Percentiles rank a stretch among this genome's conserved stretches.
phyloP scores from a whole-genome alignment of 352 stramenopile species.

The Phytophthora pisi region DNA sequence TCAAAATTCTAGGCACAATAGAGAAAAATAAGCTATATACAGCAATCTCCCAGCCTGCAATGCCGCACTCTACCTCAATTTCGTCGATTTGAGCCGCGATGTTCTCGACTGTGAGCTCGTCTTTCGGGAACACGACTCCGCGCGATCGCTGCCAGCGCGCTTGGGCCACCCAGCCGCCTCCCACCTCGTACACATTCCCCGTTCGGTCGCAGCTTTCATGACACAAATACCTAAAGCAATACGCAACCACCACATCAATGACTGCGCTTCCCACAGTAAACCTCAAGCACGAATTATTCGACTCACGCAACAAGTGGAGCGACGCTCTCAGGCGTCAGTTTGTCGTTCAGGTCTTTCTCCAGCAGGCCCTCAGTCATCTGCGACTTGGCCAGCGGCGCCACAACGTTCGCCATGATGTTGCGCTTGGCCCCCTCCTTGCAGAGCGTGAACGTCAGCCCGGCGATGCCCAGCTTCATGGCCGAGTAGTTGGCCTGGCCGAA shows the following conservation, averaged over 20 bases:
- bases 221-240: constrained; percentile 62
- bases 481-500: constrained; percentile 92
- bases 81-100: constrained; percentile 60
- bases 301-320: constrained; percentile 77
- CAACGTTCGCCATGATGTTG: constrained; percentile 83
- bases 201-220: constrained; percentile 79
- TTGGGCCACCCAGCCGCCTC: constrained; percentile 76
- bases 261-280: too few species aligned
- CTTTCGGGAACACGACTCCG: constrained; percentile 59
- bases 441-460: constrained; percentile 91
- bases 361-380: constrained; percentile 87
- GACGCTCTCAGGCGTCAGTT: constrained; percentile 79
- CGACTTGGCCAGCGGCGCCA: constrained; percentile 81
- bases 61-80: constrained; percentile 46
- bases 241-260: constrained; percentile 1
- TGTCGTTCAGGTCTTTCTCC: constrained; percentile 63
- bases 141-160: constrained; percentile 79
- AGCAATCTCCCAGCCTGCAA: background rate
- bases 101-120: constrained; percentile 53
- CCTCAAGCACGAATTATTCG: too few species aligned
- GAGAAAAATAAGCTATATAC: background rate
- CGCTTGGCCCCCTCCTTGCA: constrained; percentile 81
- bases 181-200: constrained; percentile 85
- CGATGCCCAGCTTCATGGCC: constrained; percentile 91
- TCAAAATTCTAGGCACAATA: constrained; percentile 57